Evolutionary conservation across 495 filamentous ascomycete species (phyloP).

Genomic region (Aspergillus sclerotioniger): DNA sequence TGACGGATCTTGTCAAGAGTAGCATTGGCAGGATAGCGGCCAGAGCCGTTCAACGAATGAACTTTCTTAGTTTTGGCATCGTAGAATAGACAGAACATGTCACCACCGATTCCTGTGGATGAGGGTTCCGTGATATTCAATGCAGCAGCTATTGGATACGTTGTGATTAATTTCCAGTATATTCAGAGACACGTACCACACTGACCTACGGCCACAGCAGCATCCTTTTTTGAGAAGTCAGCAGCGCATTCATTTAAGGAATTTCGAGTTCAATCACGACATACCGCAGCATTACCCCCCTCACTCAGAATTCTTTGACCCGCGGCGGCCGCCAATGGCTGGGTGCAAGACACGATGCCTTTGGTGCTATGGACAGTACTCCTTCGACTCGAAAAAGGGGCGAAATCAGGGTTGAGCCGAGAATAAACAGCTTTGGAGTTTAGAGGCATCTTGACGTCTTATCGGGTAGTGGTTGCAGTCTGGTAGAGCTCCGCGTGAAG

Average conservation of each 20-base stretch:
- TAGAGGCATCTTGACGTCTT: constrained; percentile 49
- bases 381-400: constrained; percentile 76
- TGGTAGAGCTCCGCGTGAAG: neutral
- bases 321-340: constrained; percentile 86
- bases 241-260: neutral
- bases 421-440: constrained; percentile 62
- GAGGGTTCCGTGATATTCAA: constrained; percentile 92
- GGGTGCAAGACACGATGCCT: constrained; percentile 88
- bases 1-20: constrained; percentile 68
- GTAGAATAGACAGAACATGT: constrained; percentile 98
- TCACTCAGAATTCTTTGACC: constrained; percentile 78
- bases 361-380: constrained; percentile 92
- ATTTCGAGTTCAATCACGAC: constrained; percentile 24
- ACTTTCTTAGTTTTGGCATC: constrained; percentile 77
- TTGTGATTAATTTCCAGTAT: neutral
- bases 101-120: constrained; percentile 94
- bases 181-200: constrained; percentile 10
- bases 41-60: constrained; percentile 86
- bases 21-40: constrained; percentile 67
- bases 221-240: constrained; percentile 61
- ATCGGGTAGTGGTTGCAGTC: neutral
- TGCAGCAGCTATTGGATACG: constrained; percentile 59
- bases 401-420: constrained; percentile 54
- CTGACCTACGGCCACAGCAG: constrained; percentile 79
- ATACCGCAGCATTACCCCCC: constrained; percentile 90